Evolutionary conservation across 768 basidiomycete species (phyloP).

Genomic region (Lactarius psammicola): DNA sequence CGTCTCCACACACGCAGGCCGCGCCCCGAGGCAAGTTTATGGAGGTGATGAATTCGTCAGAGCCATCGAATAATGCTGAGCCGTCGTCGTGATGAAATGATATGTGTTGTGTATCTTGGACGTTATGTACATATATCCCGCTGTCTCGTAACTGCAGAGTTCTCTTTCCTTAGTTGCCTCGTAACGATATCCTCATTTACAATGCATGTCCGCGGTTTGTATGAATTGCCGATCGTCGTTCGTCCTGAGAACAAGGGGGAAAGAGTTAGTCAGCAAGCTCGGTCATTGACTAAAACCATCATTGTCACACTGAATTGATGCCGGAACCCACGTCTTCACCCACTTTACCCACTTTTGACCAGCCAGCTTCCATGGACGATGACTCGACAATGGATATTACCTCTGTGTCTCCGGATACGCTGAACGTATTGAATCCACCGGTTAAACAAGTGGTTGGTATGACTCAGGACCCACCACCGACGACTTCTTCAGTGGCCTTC

Average conservation of each 20-base stretch:
- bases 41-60: conserved; percentile 52
- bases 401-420: conserved; percentile 5
- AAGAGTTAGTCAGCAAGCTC: conserved; percentile 10
- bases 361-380: conserved; percentile 5
- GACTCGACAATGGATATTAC: conserved; percentile 10
- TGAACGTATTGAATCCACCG: conserved; percentile 4
- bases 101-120: conserved; percentile 23
- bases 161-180: conserved; percentile 6
- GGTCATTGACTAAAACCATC: background rate
- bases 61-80: conserved; percentile 40
- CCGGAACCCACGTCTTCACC: conserved; percentile 3
- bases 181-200: conserved; percentile 10
- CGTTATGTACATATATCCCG: conserved; percentile 23
- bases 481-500: conserved; percentile 18
- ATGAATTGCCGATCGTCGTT: background rate
- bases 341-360: background rate
- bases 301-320: background rate
- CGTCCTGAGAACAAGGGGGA: too few species aligned
- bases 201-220: background rate
- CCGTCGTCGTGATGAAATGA: conserved; percentile 34
- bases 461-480: background rate
- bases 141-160: conserved; percentile 12
- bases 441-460: background rate
- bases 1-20: conserved; percentile 43
- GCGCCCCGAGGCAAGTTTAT: conserved; percentile 53